Evolutionary conservation across 495 filamentous ascomycete genomes (phyloP), one percentile per base, ranked within the genome.

Genomic region (Penicillium malachiteum): DNA sequence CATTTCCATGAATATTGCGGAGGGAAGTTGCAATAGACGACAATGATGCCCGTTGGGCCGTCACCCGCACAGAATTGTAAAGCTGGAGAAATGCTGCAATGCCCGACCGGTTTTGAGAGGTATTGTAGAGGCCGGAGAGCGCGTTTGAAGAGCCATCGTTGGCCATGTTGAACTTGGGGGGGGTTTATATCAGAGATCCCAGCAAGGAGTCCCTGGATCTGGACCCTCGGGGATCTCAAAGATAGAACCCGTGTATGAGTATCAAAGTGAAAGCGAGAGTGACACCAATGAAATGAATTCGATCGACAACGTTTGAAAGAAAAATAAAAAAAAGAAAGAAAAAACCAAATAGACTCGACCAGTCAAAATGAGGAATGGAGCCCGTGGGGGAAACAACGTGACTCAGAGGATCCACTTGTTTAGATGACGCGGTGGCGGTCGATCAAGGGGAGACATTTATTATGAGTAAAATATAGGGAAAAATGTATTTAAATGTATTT

Each of bases 381-480:
- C 62, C 60, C 70, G 71, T 74, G 71, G 68, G 70, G 60, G 64
- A 65, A 57, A 59, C 41, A 63, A 63, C 53, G 60, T 67, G 67
- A 68, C 56, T 68, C 54, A 64, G 17, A 26, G 46, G 55, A 18
- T 50, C 68, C 64, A 68, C 60, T 63, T 43, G 17, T 7, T 7
- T 26, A n/a, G 11, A 37, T 50, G 32, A 35, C 32, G 31, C 16
- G 48, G 48, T 50, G 34, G 48, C 33, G 31, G 47, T 50, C 13
- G 37, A 16, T 21, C 21, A 30, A 41, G 13, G 10, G 21, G 37
- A 16, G 17, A n/a, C 17, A 14, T 3, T 38, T 21, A 17, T 13
- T 31, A 48, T 9, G 39, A 13, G 13, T 5, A 13, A 14, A 41
- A 17, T n/a, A n/a, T n/a, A n/a, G n/a, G n/a, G n/a, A n/a, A n/a